A percentile compares a stretch with the other conserved stretches of the same genome.
Conservation (phyloP, 108 stramenopile species). For the Nitzschia sp. region DNA sequence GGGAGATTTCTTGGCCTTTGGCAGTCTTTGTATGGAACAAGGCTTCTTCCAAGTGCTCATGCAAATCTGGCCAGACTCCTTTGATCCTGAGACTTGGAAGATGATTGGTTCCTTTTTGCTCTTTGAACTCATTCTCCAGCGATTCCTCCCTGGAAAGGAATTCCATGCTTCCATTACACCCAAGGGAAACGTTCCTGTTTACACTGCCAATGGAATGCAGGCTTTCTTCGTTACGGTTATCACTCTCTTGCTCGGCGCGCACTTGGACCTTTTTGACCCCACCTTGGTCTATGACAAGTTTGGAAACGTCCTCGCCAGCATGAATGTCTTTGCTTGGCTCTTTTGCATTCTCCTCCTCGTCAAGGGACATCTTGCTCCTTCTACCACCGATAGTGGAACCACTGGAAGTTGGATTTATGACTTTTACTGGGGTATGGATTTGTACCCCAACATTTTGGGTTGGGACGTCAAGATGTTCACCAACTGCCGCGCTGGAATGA, state of each 20-base stretch:
- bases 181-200: constrained; percentile 62
- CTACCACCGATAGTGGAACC: constrained; percentile 85
- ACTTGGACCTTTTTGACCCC: constrained; percentile 46
- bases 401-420: constrained; percentile 86
- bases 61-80: constrained; percentile 52
- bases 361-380: constrained; percentile 89
- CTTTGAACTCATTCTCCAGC: constrained; percentile 75
- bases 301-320: constrained; percentile 57
- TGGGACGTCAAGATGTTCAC: constrained; percentile 96
- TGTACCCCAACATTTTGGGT: constrained; percentile 94
- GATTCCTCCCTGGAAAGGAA: constrained; percentile 77
- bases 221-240: constrained; percentile 41
- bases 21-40: constrained; percentile 11
- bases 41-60: constrained; percentile 31
- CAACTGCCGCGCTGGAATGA: constrained; percentile 99
- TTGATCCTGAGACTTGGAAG: constrained; percentile 53
- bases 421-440: constrained; percentile 98
- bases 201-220: constrained; percentile 57
- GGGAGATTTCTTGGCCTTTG: constrained; percentile 49
- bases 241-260: constrained; percentile 38
- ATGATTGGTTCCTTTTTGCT: constrained; percentile 68
- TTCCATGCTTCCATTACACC: constrained; percentile 53
- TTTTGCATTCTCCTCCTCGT: constrained; percentile 81
- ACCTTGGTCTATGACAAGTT: constrained; percentile 77
- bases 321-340: constrained; percentile 92